Evolutionary conservation across 192 early-diverging fungal species (phyloP), one percentile per base, ranked within the genome.

Genomic region (Mortierella hygrophila): DNA sequence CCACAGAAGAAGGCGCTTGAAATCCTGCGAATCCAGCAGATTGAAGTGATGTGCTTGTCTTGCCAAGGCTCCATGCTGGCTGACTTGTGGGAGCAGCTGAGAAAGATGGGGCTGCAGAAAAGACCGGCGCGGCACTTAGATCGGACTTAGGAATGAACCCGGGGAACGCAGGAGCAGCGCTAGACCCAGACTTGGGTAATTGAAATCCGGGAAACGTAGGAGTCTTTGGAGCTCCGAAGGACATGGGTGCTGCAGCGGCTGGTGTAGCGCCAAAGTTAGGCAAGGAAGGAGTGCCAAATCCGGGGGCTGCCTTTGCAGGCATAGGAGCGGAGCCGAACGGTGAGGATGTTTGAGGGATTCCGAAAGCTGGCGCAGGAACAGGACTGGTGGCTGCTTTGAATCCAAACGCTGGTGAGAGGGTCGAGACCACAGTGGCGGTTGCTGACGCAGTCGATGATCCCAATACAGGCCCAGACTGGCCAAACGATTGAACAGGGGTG

Each of bases 1-100:
- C 23, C 15, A 32, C 26, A 21, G 78, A 15, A 35, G 60, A 73
- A 20, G 83, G 78, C 11, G 80, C 21, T 23, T 80, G 83, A 23
- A 85, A 71, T 71, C 70, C 70, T 38, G 70, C 37, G 11, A 71
- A 71, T 71, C 38, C 40, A 9, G 40, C 0, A 52, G 49, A 52
- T 71, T 71, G 60, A 11, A 26, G 26, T 65, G 60, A 26, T 11
- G 60, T 11, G 13, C 60, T 65, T 15, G 60, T 65, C 60, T 65
- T 65, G 26, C 26, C 29, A 15, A 65, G 3, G 26, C 29, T 65
- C 60, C 60, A 65, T 15, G 70, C 40, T 71, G 37, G 23, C 18
- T 71, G 70, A 37, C 70, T 71, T 9, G 40, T 23, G 40, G 41
- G 70, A 65, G 40, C 37, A 13, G 8, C 70, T 13, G 41, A 42